Evolutionary conservation across 495 filamentous ascomycete species (phyloP), one percentile per base, ranked within the genome.

Genomic region (Penicillium argentinense): DNA sequence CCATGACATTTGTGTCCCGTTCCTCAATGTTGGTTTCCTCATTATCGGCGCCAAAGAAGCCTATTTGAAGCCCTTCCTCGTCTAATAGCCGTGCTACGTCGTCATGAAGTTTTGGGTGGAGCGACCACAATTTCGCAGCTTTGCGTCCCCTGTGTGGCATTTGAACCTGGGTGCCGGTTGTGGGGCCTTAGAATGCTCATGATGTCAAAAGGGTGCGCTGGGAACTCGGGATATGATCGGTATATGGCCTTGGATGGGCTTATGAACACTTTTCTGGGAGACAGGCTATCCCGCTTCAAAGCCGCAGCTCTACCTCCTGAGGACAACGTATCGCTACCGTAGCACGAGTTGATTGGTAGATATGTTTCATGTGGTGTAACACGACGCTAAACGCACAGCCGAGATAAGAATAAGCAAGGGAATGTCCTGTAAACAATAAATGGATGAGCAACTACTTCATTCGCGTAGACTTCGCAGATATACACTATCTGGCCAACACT

Each of bases 41-140:
- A 17, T 50, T 27, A 39, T 62, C 47, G 28, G 29, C 19, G 9
- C 47, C 27, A 19, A 45, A 17, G 28, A 58, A 62, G 2, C 25
- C 17, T 13, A 47, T 52, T 9, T 25, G 33, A 45, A 58, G 43
- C 32, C 49, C 34, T 38, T 71, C 27, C 14, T 57, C 60, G 2
- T 56, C 30, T 22, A 77, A 55, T 25, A 72, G 42, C 29, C 34
- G 42, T 30, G 59, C 53, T 39, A 74, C 68, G n/a, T 64, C 60
- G 34, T 65, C 39, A 49, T 75, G 68, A 36, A 68, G 58, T 44
- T 38, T 29, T 32, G 62, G 55, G 47, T 63, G 64, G 59, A 73
- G 70, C n/a, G 67, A 71, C 64, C 68, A 73, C 12, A 29, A 16
- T 37, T 25, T 33, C 21, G 21, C 42, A 36, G 29, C 29, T 51